Base-by-base conservation (phyloP, 805 yeast species). In the Starmera quercuum region DNA sequence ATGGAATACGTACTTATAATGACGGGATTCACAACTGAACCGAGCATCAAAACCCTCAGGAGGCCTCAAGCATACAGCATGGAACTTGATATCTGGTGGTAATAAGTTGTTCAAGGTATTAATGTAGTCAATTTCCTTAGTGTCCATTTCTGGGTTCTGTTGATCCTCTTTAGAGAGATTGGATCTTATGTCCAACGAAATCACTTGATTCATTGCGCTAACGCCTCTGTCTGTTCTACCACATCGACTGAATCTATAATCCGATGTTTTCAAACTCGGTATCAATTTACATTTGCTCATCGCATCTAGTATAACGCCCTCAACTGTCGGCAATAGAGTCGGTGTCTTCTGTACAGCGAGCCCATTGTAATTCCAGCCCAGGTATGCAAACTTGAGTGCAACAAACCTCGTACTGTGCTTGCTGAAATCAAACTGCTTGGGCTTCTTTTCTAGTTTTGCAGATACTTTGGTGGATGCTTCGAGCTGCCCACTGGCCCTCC, bases 181-280 rank as follows among this genome's bases (percentile, higher is more conserved):
- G 0, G 96, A 85, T 44, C 98, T 67, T 19, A 90, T 78, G 12
- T 65, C 59, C 25, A 92, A 59, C 1, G 95, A 79, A 5, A 92
- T 80, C 3, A 92, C 97, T 57, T 92, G 98, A 43, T 85, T 83
- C 80, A 92, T 74, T 0, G 98, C 98, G 61, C 95, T 84, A 11
- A 90, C 97, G n/a, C 97, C 97, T 44, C 75, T 76, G 50, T 90
- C 97, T 0, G 97, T 90, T 49, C 97, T 68, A 0, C 97, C 97
- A 60, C 97, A 92, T 41, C 97, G 64, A 44, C 94, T 82, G 54
- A 88, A 87, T 11, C 72, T 68, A 50, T 79, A 83, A 2, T 74
- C 77, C 7, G 61, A 61, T 0, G 86, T 79, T 15, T 73, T 78
- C 16, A 69, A 47, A 2, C 75, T 64, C 8, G 75, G 68, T 9